Evolutionary conservation across 306 rosid genomes (phyloP).

Genomic region (Rosa persica): DNA sequence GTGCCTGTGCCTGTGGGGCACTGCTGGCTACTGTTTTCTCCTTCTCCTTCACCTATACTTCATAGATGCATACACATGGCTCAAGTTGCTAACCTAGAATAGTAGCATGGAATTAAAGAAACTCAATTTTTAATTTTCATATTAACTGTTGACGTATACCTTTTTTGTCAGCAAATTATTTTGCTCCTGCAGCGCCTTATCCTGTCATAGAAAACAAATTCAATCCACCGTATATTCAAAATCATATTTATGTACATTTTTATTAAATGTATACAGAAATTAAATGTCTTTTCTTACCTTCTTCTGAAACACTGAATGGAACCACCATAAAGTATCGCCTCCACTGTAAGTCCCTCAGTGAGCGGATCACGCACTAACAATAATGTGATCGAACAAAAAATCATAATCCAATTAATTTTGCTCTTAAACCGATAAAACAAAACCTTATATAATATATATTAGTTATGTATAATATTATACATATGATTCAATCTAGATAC

Average conservation of each 20-base stretch:
- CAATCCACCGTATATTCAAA: neutral
- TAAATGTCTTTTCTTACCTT: conserved; percentile 39
- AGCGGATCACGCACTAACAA: neutral
- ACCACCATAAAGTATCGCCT: conserved; percentile 5
- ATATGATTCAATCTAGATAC: neutral
- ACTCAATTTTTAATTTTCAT: neutral
- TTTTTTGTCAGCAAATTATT: conserved; percentile 60
- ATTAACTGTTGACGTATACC: conserved; percentile 21
- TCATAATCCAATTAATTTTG: neutral
- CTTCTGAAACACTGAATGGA: conserved; percentile 74
- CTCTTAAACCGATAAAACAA: neutral
- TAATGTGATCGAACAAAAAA: conserved; percentile 27
- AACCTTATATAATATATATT: neutral
- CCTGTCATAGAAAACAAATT: conserved; percentile 39
- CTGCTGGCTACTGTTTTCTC: conserved; percentile 38
- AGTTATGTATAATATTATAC: neutral
- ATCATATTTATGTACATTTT: neutral
- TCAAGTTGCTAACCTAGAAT: neutral
- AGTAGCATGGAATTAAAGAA: neutral
- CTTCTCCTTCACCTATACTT: conserved; percentile 63
- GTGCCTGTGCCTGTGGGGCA: conserved; percentile 14
- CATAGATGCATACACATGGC: neutral
- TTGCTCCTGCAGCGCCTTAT: conserved; percentile 69
- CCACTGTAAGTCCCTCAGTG: too few relatives aligned
- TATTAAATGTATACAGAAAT: neutral